phyloP scores from a whole-genome alignment of 345 rosid species.

The Populus ilicifolia region DNA sequence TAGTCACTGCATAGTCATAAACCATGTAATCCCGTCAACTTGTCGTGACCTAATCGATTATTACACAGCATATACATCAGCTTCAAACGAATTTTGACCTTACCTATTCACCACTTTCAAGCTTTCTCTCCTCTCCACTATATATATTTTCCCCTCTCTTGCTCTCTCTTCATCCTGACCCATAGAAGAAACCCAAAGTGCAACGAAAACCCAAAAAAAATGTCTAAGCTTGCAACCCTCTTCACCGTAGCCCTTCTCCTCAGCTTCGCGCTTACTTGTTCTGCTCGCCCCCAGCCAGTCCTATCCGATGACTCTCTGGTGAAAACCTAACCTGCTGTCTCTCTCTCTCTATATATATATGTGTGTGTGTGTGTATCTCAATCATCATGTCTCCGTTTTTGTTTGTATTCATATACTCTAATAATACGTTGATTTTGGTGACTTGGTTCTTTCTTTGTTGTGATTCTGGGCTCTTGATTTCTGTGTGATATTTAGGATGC shows the following conservation, averaged over 20 bases:
- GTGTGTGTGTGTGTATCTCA: no score
- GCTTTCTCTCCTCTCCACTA: not conserved
- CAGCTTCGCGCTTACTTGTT: slow-evolving; percentile 11
- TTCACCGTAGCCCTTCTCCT: slow-evolving; percentile 23
- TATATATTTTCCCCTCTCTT: not conserved
- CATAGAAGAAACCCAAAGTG: not conserved
- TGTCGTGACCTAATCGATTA: not conserved
- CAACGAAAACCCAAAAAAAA: not conserved
- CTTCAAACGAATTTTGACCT: not conserved
- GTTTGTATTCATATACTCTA: not conserved
- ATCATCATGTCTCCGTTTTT: not conserved
- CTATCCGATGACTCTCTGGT: not conserved
- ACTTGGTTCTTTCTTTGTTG: not conserved
- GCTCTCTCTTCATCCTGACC: not conserved
- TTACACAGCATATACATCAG: not conserved
- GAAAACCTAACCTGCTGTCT: not conserved
- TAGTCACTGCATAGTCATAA: not conserved
- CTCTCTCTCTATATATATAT: no score
- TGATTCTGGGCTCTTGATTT: not conserved
- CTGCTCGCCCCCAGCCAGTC: slow-evolving; percentile 16
- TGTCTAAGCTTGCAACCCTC: slow-evolving; percentile 27
- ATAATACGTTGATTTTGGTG: not conserved
- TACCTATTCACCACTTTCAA: not conserved
- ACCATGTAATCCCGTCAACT: not conserved
- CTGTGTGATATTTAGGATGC: slow-evolving; percentile 9